Base-by-base conservation (phyloP, 2,329 filamentous ascomycete genomes). In the Nannizziopsis arthrosporioides region DNA sequence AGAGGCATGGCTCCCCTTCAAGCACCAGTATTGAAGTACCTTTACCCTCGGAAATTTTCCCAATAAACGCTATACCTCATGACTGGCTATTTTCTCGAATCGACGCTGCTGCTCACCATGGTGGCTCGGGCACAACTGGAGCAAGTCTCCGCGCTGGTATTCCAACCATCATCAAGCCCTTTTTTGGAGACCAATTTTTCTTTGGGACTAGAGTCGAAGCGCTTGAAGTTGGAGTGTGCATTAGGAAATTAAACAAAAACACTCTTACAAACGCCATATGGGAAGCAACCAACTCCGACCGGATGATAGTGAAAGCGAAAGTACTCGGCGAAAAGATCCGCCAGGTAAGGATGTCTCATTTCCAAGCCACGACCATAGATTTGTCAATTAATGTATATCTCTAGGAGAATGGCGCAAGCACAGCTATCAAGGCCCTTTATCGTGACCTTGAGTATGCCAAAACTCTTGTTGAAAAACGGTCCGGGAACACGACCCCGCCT, bases 171-270 rank as follows among this genome's bases (percentile, higher is more conserved):
- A 84, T 96, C 61, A 85, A 90, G 52, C 92, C 92, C 0, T 98
- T 96, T 71, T 98, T 98, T 61, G 92, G 92, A 4, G 92, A 98
- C 59, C 92, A 98, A 62, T 95, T 84, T 73, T 98, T 98, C 72
- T 96, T 94, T 58, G 92, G 88, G 5, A 78, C 75, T 27, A 77
- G 92, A 3, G 84, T 96, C 1, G 88, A 96, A 63, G 90, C 96
- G 59, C 73, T 98, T 5, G 90, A 92, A 0, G 92, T 96, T 1
- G 92, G 92, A 0, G 81, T 94, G 15, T 86, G 82, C 60, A 73
- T 98, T 57, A 88, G 84, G 71, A 92, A 86, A 65, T 80, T 94
- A 71, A 93, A 92, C 17, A 82, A 85, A n/a, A 84, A 79, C 55
- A 77, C 82, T 34, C 90, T 98, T 57, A 84, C 86, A 12, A 76